Base-by-base conservation (phyloP, 805 yeast species). In the Candida verbasci region DNA sequence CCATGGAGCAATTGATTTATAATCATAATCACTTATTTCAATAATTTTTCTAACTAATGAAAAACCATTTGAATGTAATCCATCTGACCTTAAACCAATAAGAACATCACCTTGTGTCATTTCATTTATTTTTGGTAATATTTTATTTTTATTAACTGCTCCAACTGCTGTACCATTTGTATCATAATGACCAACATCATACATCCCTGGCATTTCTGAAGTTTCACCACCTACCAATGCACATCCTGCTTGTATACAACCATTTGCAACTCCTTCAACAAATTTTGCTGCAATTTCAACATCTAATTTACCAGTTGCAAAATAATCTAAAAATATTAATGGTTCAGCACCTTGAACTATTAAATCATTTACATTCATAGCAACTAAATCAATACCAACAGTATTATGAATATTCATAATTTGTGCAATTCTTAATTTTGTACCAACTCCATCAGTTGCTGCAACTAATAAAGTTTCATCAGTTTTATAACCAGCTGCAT, bases 301-400 rank as follows among this genome's bases (percentile, higher is more conserved):
- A 50, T 89, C 96, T 42, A 93, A 74, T 55, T 86, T 82, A 35
- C 96, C 96, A 40, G 95, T 85, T 12, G 99, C 98, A 62, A 84
- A 93, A 68, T 93, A 93, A 65, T 93, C 99, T 48, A 93, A 73
- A 70, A 93, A 93, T 57, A 93, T 74, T 50, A 93, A 72, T 34
- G 98, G 97, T 63, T 93, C 98, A 23, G 98, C 98, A 56, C 99
- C 99, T 70, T 94, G 98, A 15, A 93, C 99, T 38, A 93, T 87
- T 52, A 93, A 74, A 63, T 93, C 99, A 56, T 93, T 93, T 28
- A 93, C 99, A 57, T 89, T 94, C 99, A 93, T 93, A 42, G 97
- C 99, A 35, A 93, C 99, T 45, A 93, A 75, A 64, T 93, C 99
- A 49, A 93, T 87, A 57, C 99, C 99, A 29, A 93, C 99, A n/a